Base-by-base conservation (phyloP, 2,329 filamentous ascomycete species). In the Pseudogymnoascus sp. region DNA sequence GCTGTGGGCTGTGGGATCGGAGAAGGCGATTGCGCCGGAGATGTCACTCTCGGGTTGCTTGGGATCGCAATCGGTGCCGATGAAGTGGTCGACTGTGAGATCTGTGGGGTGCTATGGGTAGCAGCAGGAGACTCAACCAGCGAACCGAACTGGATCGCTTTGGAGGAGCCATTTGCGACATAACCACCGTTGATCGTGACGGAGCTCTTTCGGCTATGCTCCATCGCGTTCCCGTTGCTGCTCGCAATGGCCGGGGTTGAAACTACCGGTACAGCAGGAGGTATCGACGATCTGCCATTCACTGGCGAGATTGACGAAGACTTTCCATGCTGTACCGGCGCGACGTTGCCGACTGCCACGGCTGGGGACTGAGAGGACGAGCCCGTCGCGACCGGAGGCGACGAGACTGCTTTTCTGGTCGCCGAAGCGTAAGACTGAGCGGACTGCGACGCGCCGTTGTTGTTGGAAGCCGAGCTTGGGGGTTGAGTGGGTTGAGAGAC, bases 1-100 rank as follows among this genome's bases (percentile, higher is more conserved):
- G 88, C 87, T 62, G 88, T 85, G 60, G 92, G 91, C 75, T 93
- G 90, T 33, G 94, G 93, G 69, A 97, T 97, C 4, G 94, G 94
- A 43, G 91, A 93, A 3, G 94, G 94, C 52, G 93, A 97, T 68
- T 89, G 88, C 59, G 90, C 87, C 5, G 94, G 94, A 52, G 92
- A 96, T 58, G 87, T 86, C 60, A 93, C 83, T 69, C 90, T 85
- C 65, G 89, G 88, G 72, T 90, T 87, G 76, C 79, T 72, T 79
- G 85, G 86, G 76, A 84, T 91, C 75, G 78, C 80, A 68, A 83
- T 87, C 64, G 81, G 83, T 38, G 80, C 81, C 67, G 83, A 78
- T 2, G 49, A 55, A 26, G 49, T 14, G 76, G 66, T 65, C 60
- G 68, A 67, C 64, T 71, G 69, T 61, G 77, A 74, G 62, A 78